Evolutionary conservation across 495 filamentous ascomycete species (phyloP).

Genomic region (Tuber aestivum): DNA sequence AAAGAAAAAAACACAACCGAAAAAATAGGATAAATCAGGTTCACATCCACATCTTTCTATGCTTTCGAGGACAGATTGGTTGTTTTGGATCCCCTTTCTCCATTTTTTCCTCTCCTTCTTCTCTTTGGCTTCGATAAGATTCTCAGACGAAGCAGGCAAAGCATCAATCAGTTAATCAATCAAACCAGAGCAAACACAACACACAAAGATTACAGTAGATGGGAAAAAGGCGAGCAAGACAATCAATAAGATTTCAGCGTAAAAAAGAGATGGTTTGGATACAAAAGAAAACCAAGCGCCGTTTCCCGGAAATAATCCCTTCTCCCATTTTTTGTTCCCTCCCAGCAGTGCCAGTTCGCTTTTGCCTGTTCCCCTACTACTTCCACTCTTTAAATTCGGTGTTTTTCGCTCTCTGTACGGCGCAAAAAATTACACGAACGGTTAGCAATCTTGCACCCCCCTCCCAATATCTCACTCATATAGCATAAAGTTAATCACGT

Average conservation of each 20-base stretch:
- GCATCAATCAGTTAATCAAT: background rate
- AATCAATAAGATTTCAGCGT: conserved; percentile 27
- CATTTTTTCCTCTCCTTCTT: background rate
- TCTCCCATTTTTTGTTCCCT: conserved; percentile 32
- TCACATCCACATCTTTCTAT: background rate
- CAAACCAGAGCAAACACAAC: background rate
- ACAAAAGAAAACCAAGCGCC: conserved; percentile 40
- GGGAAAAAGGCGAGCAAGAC: background rate
- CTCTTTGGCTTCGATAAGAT: background rate
- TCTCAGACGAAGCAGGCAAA: background rate
- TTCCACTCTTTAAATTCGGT: conserved; percentile 54
- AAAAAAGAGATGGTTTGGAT: conserved; percentile 39
- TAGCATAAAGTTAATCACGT: conserved; percentile 47
- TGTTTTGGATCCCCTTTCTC: background rate
- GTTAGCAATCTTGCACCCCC: conserved; percentile 24
- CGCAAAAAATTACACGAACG: conserved; percentile 31
- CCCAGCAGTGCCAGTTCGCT: background rate
- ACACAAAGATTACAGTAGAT: background rate
- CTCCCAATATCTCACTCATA: conserved; percentile 18
- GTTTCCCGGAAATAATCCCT: conserved; percentile 22
- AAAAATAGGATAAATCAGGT: background rate
- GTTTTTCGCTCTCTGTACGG: conserved; percentile 73
- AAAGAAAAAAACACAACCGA: background rate
- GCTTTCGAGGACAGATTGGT: background rate
- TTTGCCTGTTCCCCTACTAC: conserved; percentile 10